These are phyloP conservation scores for Iris pallida DNA, from an alignment of 116 monocot genomes.

Conservation along the genomic window DNA sequence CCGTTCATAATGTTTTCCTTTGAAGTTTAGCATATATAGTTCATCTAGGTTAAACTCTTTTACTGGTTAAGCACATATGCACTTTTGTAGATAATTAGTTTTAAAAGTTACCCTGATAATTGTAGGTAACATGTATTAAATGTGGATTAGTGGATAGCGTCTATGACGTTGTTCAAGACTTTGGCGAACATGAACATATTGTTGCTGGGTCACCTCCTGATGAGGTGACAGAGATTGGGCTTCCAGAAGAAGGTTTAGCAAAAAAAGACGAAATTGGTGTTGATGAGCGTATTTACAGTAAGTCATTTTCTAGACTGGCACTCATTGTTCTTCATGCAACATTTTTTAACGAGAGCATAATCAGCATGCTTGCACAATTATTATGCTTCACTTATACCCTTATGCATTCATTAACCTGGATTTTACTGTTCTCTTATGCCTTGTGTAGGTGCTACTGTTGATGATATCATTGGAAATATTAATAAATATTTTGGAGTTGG, in stretches of 20 bases:
- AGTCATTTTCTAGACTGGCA: conserved; percentile 17
- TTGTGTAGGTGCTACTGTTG: conserved; percentile 45
- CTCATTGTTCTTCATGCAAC: not conserved
- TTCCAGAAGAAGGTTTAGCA: conserved; percentile 18
- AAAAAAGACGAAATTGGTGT: conserved; percentile 1
- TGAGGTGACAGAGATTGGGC: conserved; percentile 33
- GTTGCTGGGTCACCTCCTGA: conserved; percentile 14
- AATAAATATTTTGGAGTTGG: conserved; percentile 34
- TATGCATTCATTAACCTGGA: not conserved
- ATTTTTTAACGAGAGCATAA: not conserved
- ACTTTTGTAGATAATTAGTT: conserved; percentile 5
- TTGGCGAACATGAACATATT: conserved; percentile 39
- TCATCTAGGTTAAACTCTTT: not conserved
- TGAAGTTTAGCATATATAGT: not conserved
- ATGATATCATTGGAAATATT: conserved; percentile 59
- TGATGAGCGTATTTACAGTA: conserved; percentile 18
- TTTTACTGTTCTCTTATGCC: conserved; percentile 10
- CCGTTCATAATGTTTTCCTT: not conserved
- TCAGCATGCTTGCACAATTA: too few relatives aligned
- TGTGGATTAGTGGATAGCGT: conserved; percentile 55
- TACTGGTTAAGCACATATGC: not conserved
- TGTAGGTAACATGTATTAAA: conserved; percentile 61
- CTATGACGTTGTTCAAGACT: conserved; percentile 43
- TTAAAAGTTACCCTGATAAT: conserved; percentile 5
- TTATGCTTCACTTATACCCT: too few relatives aligned